phyloP scores from a whole-genome alignment of 805 yeast species.

The Metschnikowia rubicola region DNA sequence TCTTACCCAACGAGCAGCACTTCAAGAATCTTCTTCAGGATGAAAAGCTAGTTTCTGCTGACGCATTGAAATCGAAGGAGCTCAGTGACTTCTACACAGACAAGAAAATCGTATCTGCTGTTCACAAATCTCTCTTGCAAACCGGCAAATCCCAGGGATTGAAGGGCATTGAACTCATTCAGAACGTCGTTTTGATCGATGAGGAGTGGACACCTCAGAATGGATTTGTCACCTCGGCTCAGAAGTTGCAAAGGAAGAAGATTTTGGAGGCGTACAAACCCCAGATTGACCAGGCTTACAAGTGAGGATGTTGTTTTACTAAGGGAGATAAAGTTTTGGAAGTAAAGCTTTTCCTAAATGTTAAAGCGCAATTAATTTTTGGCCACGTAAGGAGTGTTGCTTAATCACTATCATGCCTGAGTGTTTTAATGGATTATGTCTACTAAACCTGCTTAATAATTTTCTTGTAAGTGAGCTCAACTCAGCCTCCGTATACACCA shows the following conservation, averaged over 20 bases:
- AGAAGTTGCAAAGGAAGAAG: slow-evolving; percentile 90
- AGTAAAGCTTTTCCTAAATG: too few species aligned
- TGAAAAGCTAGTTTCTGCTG: slow-evolving; percentile 45
- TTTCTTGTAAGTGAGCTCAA: too few species aligned
- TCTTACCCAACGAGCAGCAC: slow-evolving; percentile 73
- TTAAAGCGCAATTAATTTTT: too few species aligned
- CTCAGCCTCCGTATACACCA: slow-evolving; percentile 42
- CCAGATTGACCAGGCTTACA: slow-evolving; percentile 65
- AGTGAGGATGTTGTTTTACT: too few species aligned
- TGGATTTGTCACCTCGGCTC: slow-evolving; percentile 92
- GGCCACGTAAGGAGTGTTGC: too few species aligned
- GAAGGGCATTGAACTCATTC: slow-evolving; percentile 78
- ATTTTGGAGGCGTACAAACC: slow-evolving; percentile 68
- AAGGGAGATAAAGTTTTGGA: too few species aligned
- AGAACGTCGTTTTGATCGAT: slow-evolving; percentile 72
- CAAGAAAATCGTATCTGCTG: slow-evolving; percentile 49
- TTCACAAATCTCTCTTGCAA: slow-evolving; percentile 55
- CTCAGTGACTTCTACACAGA: slow-evolving; percentile 53
- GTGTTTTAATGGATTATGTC: too few species aligned
- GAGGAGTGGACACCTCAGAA: slow-evolving; percentile 98
- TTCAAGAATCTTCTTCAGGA: slow-evolving; percentile 55
- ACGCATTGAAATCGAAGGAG: slow-evolving; percentile 42
- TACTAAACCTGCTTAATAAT: too few species aligned
- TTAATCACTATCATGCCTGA: too few species aligned
- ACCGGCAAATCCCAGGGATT: slow-evolving; percentile 84